Percentiles rank a stretch among this genome's conserved stretches.
phyloP scores from a whole-genome alignment of 78 protist genomes.

The Cavenderia fasciculata region DNA sequence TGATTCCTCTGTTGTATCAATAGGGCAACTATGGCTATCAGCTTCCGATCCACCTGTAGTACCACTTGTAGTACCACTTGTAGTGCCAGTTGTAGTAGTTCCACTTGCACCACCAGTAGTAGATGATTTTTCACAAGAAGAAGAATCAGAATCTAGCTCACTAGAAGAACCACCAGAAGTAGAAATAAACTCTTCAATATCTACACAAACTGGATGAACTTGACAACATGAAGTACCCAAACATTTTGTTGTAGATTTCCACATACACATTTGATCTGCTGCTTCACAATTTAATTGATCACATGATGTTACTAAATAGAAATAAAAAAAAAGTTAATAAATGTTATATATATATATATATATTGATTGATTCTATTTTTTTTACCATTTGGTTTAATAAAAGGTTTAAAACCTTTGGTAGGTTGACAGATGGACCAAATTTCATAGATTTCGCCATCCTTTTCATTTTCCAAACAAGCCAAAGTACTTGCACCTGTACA shows the following conservation, averaged over 20 bases:
- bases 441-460: constrained; percentile 6
- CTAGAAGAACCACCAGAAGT: neutral
- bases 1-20: too few relatives aligned
- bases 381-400: neutral
- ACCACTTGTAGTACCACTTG: too few relatives aligned
- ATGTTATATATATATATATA: neutral
- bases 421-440: constrained; percentile 31
- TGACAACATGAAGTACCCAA: constrained; percentile 31
- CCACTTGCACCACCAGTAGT: neutral
- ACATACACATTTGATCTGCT: constrained; percentile 1
- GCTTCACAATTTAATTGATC: constrained; percentile 14
- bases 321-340: neutral
- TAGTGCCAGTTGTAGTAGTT: too few relatives aligned
- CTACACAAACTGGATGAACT: constrained; percentile 5
- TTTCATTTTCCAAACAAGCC: neutral
- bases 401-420: neutral
- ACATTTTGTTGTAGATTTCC: neutral
- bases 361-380: neutral
- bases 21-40: too few relatives aligned
- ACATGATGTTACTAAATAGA: neutral
- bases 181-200: neutral
- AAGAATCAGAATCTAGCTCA: neutral
- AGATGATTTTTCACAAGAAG: neutral
- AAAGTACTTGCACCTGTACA: constrained; percentile 6
- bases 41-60: too few relatives aligned